Percentiles rank a stretch among this genome's conserved stretches.
These are phyloP conservation scores for Triticum timopheevii DNA, from an alignment of 176 grass and related monocot genomes.

Conservation along the genomic window DNA sequence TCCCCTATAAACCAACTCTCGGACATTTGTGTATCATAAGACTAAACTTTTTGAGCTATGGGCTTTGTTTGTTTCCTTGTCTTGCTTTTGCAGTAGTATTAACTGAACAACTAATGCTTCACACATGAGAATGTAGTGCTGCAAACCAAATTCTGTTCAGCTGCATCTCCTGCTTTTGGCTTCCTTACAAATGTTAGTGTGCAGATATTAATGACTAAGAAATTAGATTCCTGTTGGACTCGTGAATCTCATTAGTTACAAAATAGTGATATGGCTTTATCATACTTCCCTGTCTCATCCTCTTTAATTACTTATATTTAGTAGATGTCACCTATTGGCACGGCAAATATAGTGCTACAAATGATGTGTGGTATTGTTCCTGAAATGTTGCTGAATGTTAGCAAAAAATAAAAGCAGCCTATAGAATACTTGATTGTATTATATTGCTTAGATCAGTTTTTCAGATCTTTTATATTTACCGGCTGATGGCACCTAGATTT, in stretches of 20 bases:
- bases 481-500: background rate
- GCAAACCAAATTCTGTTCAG: background rate
- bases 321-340: background rate
- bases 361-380: background rate
- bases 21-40: background rate
- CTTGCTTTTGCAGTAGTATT: background rate
- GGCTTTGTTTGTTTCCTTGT: conserved; percentile 4
- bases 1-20: conserved; percentile 4
- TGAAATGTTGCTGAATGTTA: conserved; percentile 14
- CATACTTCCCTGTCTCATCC: background rate
- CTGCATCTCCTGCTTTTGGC: background rate
- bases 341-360: background rate
- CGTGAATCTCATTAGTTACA: background rate
- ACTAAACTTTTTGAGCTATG: background rate
- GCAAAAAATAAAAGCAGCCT: background rate
- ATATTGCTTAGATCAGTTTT: conserved; percentile 6
- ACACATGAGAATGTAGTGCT: background rate
- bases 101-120: background rate
- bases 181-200: background rate
- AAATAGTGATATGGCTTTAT: background rate
- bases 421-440: background rate
- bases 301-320: background rate
- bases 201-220: background rate
- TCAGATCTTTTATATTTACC: background rate
- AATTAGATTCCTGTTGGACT: background rate